Evolutionary conservation across 148 eudicot species (phyloP), one percentile per base, ranked within the genome.

Genomic region (Agrostemma githago): DNA sequence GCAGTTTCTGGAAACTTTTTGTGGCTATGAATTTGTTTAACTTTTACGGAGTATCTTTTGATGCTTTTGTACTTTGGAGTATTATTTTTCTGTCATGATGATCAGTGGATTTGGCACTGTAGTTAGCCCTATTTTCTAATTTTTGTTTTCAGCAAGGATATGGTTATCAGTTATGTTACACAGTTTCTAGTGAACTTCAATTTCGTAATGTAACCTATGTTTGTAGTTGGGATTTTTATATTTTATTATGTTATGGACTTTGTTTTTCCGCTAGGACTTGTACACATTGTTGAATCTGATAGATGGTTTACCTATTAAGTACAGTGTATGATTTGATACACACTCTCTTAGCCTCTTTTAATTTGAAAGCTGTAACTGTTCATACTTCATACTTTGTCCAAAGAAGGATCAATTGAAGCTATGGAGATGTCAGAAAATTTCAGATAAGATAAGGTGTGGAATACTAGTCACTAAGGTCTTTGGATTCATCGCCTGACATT

Each of bases 401-500:
- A 67, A 42, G 51, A 42, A n/a, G 68, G 19, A 67, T 42, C 7
- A 0, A 34, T 3, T 6, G 12, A 6, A 20, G 40, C 26, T 48
- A 1, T 5, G 58, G 15, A 20, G 51, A 68, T 8, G 20, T 41
- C 70, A 6, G 10, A 14, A 46, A 21, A 68, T 46, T 20, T 68
- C 10, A 5, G 37, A 43, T 6, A 41, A 39, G 46, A 34, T 20
- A 68, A 21, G 40, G 58, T 21, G n/a, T 48, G 38, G 12, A 48
- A 21, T 46, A 20, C n/a, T 48, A 48, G 39, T 68, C 14, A 21
- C 51, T 48, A 10, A 17, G 17, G 5, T 42, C 42, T 43, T 19
- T 43, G 7, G 54, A 20, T 51, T 20, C 53, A 9, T 42, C 44
- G 71, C 38, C 61, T 71, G 43, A 64, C 51, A n/a, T 77, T n/a